phyloP scores from a whole-genome alignment of 495 filamentous ascomycete genomes.

The Neurospora terricola region DNA sequence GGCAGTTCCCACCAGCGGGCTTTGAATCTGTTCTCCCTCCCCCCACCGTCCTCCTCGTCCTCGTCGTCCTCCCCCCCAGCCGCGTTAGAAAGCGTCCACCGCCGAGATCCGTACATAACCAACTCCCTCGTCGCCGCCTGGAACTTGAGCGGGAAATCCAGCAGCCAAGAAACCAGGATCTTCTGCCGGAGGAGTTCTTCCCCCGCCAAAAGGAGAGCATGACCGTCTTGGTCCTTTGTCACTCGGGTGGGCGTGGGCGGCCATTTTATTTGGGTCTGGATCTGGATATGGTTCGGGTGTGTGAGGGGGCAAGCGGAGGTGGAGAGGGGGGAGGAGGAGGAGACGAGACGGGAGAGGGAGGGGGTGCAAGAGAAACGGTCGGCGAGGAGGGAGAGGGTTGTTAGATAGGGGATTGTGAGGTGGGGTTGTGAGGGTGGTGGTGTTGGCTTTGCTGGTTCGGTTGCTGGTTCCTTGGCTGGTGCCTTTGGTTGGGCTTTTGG shows the following conservation, averaged over 20 bases:
- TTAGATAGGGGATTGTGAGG: conserved; percentile 41
- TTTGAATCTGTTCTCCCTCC: background rate
- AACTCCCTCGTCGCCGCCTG: conserved; percentile 46
- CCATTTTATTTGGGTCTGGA: conserved; percentile 32
- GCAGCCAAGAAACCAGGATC: conserved; percentile 49
- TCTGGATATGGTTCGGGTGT: background rate
- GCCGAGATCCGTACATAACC: conserved; percentile 54
- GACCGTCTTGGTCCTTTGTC: conserved; percentile 28
- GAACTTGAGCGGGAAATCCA: conserved; percentile 45
- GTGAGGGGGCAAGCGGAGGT: background rate
- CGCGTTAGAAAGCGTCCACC: conserved; percentile 39
- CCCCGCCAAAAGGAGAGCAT: conserved; percentile 18
- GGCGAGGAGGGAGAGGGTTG: conserved; percentile 55
- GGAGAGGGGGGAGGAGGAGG: background rate
- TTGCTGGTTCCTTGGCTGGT: background rate
- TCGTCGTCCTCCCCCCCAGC: conserved; percentile 28
- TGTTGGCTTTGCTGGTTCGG: background rate
- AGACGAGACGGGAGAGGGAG: conserved; percentile 34
- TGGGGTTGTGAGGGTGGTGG: background rate
- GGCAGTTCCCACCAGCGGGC: conserved; percentile 68
- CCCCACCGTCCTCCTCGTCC: background rate
- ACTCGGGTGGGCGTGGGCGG: conserved; percentile 28
- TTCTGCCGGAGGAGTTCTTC: conserved; percentile 56
- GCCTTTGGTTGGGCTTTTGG: background rate
- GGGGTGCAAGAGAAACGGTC: conserved; percentile 52